Evolutionary conservation across 345 rosid genomes (phyloP), one percentile per base, ranked within the genome.

Genomic region (Gynandropsis gynandra): DNA sequence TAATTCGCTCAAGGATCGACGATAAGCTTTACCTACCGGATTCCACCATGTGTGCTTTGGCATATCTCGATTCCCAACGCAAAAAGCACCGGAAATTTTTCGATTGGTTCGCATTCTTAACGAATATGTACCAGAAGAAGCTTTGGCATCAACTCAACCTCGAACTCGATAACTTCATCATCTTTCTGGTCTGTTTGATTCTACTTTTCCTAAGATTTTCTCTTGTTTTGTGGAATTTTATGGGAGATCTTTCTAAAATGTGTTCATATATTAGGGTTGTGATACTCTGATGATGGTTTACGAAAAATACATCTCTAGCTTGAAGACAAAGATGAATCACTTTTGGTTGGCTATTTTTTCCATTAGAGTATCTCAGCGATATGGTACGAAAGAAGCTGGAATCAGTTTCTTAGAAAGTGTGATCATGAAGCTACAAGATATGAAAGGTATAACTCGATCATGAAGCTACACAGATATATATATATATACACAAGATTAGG

Each of bases 141-240:
- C 99, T 93, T 11, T 93, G 99, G 97, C 95, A 93, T 57, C 95
- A 93, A 69, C 97, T 93, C 62, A 78, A 95, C 65, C 77, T 85
- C 67, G 88, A 93, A 83, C 97, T 93, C 32, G 97, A 93, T 42
- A 88, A 85, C 78, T 88, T 93, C 79, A 81, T 88, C 16, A 80
- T 78, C 58, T 81, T 78, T 52, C 94, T 85, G 97, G 97, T 88
- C 42, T 7, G 3, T 34, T 37, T 13, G 47, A 13, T 2, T 24
- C 62, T 36, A 24, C 5, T 5, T 24, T 2, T 24, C 29, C 5
- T 24, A 24, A 24, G 29, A 24, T 33, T 17, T 52, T 32, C 38
- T 50, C 20, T 17, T 50, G 21, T 9, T n/a, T n/a, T n/a, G n/a
- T n/a, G n/a, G n/a, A n/a, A n/a, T n/a, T n/a, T n/a, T n/a, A n/a